phyloP scores from a whole-genome alignment of 305 asterid genomes.

The Fraxinus ornus region DNA sequence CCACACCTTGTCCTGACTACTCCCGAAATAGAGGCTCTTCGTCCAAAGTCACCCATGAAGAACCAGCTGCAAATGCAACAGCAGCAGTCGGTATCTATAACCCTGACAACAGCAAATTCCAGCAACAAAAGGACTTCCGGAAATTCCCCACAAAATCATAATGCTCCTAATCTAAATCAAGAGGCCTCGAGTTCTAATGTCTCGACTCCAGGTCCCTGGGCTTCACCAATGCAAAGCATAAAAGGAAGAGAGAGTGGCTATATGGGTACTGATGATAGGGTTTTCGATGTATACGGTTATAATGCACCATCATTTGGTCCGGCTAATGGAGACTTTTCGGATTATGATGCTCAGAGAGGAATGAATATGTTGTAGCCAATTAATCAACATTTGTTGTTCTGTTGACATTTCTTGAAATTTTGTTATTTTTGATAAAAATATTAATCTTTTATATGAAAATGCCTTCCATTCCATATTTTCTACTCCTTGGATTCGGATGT shows the following conservation, averaged over 20 bases:
- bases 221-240: slow-evolving; percentile 46
- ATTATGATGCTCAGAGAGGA: slow-evolving; percentile 61
- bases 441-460: background rate
- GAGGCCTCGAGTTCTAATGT: slow-evolving; percentile 67
- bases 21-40: slow-evolving; percentile 85
- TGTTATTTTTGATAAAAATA: background rate
- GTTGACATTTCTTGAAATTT: background rate
- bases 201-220: slow-evolving; percentile 62
- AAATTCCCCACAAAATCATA: slow-evolving; percentile 61
- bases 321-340: slow-evolving; percentile 46
- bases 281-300: slow-evolving; percentile 59
- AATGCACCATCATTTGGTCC: slow-evolving; percentile 57
- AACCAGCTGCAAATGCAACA: slow-evolving; percentile 77
- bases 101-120: slow-evolving; percentile 63
- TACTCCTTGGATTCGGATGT: background rate
- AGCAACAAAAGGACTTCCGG: slow-evolving; percentile 61
- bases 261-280: slow-evolving; percentile 51
- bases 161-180: slow-evolving; percentile 46
- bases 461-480: background rate
- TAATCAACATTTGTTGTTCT: background rate
- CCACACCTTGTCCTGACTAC: slow-evolving; percentile 92
- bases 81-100: slow-evolving; percentile 67
- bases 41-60: slow-evolving; percentile 98
- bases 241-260: slow-evolving; percentile 58
- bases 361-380: slow-evolving; percentile 60